Conservation (phyloP, 2,329 filamentous ascomycete species). For the Ceratocystis harringtonii region DNA sequence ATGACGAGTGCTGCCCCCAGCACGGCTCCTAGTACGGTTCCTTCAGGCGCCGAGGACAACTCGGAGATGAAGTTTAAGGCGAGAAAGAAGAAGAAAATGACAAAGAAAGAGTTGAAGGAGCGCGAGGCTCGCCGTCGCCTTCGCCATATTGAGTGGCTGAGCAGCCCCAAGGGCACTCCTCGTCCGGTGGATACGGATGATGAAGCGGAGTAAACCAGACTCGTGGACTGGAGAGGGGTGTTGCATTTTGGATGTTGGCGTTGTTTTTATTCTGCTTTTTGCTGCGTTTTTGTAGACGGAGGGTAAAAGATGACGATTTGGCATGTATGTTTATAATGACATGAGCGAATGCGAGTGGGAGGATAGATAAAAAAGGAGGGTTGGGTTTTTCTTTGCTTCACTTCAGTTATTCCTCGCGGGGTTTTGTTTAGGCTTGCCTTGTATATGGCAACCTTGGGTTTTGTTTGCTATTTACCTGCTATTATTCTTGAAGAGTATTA, state of each 20-base stretch:
- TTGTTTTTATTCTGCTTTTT: slow-evolving; percentile 1
- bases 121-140: slow-evolving; percentile 72
- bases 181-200: slow-evolving; percentile 65
- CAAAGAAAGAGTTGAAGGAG: slow-evolving; percentile 91
- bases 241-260: background rate
- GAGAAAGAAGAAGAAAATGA: slow-evolving; percentile 97
- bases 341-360: background rate
- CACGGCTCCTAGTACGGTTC: slow-evolving; percentile 48
- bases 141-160: slow-evolving; percentile 74
- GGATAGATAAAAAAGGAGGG: background rate
- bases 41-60: slow-evolving; percentile 72
- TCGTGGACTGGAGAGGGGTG: too few species aligned
- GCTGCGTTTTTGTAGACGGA: background rate
- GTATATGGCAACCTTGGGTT: background rate
- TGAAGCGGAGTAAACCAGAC: slow-evolving; percentile 33
- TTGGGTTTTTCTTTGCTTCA: background rate
- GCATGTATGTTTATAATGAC: background rate
- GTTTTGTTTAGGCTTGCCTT: slow-evolving; percentile 1
- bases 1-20: slow-evolving; percentile 40
- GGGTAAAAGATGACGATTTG: background rate
- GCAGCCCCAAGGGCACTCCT: slow-evolving; percentile 70
- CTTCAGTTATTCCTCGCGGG: slow-evolving; percentile 12
- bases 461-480: background rate
- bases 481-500: background rate
- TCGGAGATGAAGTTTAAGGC: slow-evolving; percentile 72